These are phyloP conservation scores for Auxenochlorella pyrenoidosa DNA, from an alignment of 139 green algal genomes.

Conservation along the genomic window DNA sequence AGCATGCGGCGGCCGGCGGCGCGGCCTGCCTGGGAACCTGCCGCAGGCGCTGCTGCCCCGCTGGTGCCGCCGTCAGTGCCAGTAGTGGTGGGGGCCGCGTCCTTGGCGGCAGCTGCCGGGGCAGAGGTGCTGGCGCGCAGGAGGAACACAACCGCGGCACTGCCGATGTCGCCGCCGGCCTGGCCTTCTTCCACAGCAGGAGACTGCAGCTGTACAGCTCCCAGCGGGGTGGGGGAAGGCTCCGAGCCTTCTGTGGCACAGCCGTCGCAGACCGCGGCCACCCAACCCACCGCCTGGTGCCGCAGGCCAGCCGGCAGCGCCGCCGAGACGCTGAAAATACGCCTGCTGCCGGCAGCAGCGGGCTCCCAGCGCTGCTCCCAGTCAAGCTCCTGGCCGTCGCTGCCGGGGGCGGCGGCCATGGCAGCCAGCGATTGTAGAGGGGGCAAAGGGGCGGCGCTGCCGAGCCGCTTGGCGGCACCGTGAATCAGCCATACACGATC, in stretches of 20 bases:
- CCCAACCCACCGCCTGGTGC: background rate
- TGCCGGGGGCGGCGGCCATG: too few species aligned
- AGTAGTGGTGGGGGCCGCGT: too few species aligned
- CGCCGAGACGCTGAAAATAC: background rate
- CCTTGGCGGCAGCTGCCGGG: background rate
- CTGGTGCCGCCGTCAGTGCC: too few species aligned
- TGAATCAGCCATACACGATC: background rate
- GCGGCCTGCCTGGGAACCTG: background rate
- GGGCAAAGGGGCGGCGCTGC: background rate
- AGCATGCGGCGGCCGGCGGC: background rate
- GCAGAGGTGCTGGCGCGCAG: background rate
- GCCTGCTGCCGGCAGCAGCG: background rate
- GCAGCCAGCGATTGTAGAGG: background rate
- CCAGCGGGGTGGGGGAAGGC: background rate
- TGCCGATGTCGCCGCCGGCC: background rate
- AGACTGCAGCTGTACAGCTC: background rate
- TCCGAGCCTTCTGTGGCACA: background rate
- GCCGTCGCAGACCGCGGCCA: background rate
- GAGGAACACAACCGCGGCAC: background rate
- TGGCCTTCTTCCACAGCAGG: too few species aligned
- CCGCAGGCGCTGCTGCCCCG: background rate
- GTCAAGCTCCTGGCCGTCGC: background rate
- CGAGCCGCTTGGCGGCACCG: too few species aligned
- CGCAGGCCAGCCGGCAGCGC: background rate
- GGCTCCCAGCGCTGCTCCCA: slow-evolving; percentile 1